These are phyloP conservation scores for Candida manassasensis DNA, from an alignment of 805 yeast species.

Conservation along the genomic window DNA sequence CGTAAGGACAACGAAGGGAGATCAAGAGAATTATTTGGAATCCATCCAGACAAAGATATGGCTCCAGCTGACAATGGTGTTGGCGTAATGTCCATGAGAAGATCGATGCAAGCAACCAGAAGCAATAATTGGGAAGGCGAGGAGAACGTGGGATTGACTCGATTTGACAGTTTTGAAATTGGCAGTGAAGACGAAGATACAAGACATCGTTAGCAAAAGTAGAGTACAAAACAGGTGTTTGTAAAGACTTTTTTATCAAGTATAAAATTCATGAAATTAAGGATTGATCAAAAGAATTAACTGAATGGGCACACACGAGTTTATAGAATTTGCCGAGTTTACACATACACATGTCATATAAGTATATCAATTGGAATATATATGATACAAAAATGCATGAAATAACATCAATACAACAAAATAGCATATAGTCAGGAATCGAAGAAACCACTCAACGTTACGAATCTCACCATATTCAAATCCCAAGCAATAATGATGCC, in stretches of 20 bases:
- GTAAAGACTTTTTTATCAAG: too few relatives aligned
- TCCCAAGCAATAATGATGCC: too few relatives aligned
- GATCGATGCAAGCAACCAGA: conserved; percentile 67
- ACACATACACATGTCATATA: too few relatives aligned
- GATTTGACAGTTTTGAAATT: conserved; percentile 58
- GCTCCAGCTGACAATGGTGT: conserved; percentile 80
- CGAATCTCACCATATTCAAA: too few relatives aligned
- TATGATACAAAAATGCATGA: conserved; percentile 1
- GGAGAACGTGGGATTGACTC: conserved; percentile 50
- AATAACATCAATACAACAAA: too few relatives aligned
- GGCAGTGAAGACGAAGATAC: conserved; percentile 36
- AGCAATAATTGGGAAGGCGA: conserved; percentile 30
- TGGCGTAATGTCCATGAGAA: conserved; percentile 63
- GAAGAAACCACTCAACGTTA: too few relatives aligned
- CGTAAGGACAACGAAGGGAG: conserved; percentile 57
- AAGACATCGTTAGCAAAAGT: conserved; percentile 5
- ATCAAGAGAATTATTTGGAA: conserved; percentile 51
- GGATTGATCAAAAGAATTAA: too few relatives aligned
- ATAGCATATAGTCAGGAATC: too few relatives aligned
- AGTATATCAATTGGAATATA: neutral
- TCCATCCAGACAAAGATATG: conserved; percentile 50
- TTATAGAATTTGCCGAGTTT: too few relatives aligned
- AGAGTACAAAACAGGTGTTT: too few relatives aligned
- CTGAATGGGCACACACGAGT: too few relatives aligned
- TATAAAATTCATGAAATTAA: too few relatives aligned